Conservation (phyloP, 2,329 filamentous ascomycete species). For the Fusarium transvaalense region DNA sequence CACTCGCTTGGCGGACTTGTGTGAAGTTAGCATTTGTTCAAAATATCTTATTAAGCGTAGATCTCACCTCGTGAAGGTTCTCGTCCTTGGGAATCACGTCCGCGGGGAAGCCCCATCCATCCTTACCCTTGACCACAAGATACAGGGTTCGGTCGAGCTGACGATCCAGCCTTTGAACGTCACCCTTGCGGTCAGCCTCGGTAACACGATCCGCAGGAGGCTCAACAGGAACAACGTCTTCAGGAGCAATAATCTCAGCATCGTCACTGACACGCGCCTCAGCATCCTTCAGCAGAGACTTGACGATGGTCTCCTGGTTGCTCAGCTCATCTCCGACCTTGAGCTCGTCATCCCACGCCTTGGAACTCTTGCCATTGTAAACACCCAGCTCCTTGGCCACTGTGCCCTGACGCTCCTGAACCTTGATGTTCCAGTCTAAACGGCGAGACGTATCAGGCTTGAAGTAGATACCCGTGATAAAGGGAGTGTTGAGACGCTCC, state of each 20-base stretch:
- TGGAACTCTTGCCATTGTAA: conserved; percentile 77
- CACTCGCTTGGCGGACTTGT: conserved; percentile 83
- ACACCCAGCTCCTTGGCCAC: conserved; percentile 86
- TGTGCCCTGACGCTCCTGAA: conserved; percentile 77
- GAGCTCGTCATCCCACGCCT: conserved; percentile 93
- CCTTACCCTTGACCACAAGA: conserved; percentile 80
- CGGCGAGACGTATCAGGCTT: conserved; percentile 88
- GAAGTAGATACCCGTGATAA: conserved; percentile 94
- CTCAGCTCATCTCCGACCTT: conserved; percentile 78
- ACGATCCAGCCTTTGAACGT: conserved; percentile 83
- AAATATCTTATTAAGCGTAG: not conserved
- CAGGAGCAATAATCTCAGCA: conserved; percentile 68
- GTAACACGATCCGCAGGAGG: conserved; percentile 77
- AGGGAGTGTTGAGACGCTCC: conserved; percentile 88
- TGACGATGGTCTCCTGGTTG: conserved; percentile 72
- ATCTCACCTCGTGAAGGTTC: conserved; percentile 81
- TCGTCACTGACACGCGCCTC: conserved; percentile 72
- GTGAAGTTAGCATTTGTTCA: conserved; percentile 1
- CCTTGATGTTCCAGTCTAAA: conserved; percentile 90
- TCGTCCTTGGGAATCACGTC: conserved; percentile 77
- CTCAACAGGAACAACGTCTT: conserved; percentile 76
- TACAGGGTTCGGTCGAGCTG: conserved; percentile 87
- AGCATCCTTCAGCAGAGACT: conserved; percentile 80
- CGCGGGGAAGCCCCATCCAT: conserved; percentile 87
- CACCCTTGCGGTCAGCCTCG: conserved; percentile 81